phyloP scores from a whole-genome alignment of 208 protist species.

The Porcisia deanei region DNA sequence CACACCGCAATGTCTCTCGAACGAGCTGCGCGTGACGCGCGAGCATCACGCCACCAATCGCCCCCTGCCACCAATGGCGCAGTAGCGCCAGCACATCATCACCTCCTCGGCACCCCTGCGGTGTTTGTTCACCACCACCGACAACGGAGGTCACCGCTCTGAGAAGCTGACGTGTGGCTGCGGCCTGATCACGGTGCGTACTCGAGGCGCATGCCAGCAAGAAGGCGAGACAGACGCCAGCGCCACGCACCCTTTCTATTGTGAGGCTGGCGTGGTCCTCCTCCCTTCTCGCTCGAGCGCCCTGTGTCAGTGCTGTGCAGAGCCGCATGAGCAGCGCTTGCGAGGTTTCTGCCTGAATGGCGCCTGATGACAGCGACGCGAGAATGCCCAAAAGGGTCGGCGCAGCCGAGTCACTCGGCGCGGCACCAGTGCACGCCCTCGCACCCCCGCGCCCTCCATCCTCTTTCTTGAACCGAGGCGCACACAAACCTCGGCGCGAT shows the following conservation, averaged over 20 bases:
- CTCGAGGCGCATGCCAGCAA: conserved; percentile 3
- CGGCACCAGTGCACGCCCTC: neutral
- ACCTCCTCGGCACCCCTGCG: neutral
- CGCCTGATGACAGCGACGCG: neutral
- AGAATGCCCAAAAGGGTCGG: neutral
- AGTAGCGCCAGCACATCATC: neutral
- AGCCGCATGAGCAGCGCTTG: neutral
- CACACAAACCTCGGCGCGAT: neutral
- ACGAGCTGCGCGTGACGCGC: conserved; percentile 2
- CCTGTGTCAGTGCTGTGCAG: neutral
- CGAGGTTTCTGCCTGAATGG: neutral
- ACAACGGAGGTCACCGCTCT: neutral
- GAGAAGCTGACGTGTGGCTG: neutral
- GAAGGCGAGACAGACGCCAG: neutral
- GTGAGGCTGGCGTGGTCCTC: neutral
- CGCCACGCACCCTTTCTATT: neutral
- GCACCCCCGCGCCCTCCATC: no score
- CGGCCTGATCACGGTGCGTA: neutral
- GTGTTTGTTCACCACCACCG: neutral
- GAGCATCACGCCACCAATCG: neutral
- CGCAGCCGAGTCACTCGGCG: neutral
- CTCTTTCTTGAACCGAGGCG: neutral
- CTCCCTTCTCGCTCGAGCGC: neutral
- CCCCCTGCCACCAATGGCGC: neutral
- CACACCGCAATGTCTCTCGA: neutral